Evolutionary conservation across 805 yeast species (phyloP), one percentile per base, ranked within the genome.

Genomic region (Zygosaccharomyces bisporus): DNA sequence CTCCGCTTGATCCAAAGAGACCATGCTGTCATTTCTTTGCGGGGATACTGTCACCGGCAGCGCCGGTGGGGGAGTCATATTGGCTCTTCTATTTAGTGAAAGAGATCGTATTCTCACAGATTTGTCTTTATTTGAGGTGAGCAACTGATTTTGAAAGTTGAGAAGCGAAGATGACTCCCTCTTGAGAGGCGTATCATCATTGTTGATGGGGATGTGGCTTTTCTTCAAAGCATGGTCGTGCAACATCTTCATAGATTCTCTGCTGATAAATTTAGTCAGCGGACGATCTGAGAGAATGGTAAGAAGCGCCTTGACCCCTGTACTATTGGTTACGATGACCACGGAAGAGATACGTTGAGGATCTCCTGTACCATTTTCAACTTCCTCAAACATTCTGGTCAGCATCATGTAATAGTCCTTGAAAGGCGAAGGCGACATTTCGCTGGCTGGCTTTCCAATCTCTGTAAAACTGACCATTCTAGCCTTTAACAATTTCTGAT

Each of bases 91-190:
- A 37, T 54, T 59, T 3, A 57, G 46, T 2, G 64, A 60, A 14
- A 50, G 37, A 3, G 67, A 59, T 39, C 65, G 54, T 33, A 64
- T 52, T 45, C 61, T 50, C 4, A 64, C 64, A 9, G 67, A 49
- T 41, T 57, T 61, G 35, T 62, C 68, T 39, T 64, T 63, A 48
- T 63, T 61, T 7, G 68, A 64, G 3, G 67, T 61, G 13, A 64
- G 34, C 14, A 58, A 34, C 9, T 53, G 49, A 41, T 58, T 54
- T 36, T 64, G 67, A 32, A 63, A 57, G 29, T 52, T 57, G 25
- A 64, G 39, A 25, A 63, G 34, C 3, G 66, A 59, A 1, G 65
- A 61, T 1, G 67, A 60, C 14, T 61, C 60, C 41, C 65, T 51
- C 32, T 53, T 57, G 31, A 61, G 40, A 1, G 55, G 51, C 5